A percentile compares a stretch with the other conserved stretches of the same genome.
phyloP scores from a whole-genome alignment of 495 filamentous ascomycete species.

The Talaromyces borbonicus region DNA sequence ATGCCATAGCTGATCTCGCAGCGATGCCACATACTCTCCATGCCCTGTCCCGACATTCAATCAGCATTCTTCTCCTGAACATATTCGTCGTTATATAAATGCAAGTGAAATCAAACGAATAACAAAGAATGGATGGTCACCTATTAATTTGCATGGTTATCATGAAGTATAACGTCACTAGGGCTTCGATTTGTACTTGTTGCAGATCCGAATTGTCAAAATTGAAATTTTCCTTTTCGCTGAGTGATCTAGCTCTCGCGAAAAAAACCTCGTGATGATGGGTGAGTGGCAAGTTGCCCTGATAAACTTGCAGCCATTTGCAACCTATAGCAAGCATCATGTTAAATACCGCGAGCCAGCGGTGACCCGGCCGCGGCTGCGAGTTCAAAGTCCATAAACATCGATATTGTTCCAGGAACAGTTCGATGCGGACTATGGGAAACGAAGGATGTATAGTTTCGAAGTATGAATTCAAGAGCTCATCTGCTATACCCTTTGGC shows the following conservation, averaged over 20 bases:
- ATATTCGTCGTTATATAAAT: neutral
- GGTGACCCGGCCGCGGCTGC: conserved; percentile 15
- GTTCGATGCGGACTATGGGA: conserved; percentile 39
- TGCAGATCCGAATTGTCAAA: conserved; percentile 8
- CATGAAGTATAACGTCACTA: conserved; percentile 51
- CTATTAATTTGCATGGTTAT: conserved; percentile 50
- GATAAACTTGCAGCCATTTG: conserved; percentile 31
- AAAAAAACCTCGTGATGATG: conserved; percentile 1
- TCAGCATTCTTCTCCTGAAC: no score
- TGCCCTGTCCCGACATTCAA: conserved; percentile 38
- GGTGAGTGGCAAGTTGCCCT: conserved; percentile 20
- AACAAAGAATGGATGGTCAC: conserved; percentile 21
- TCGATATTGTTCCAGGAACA: conserved; percentile 32
- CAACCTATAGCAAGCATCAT: conserved; percentile 55
- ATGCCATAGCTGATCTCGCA: conserved; percentile 44
- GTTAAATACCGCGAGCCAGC: conserved; percentile 54
- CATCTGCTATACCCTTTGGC: conserved; percentile 37
- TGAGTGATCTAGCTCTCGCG: conserved; percentile 5
- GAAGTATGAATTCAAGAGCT: conserved; percentile 46
- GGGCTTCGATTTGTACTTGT: conserved; percentile 16
- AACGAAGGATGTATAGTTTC: conserved; percentile 47
- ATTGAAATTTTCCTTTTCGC: conserved; percentile 1
- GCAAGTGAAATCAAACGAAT: neutral
- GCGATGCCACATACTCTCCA: conserved; percentile 51
- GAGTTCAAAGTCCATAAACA: conserved; percentile 18